Conservation (phyloP, 2,329 filamentous ascomycete species). For the Penicillium palitans region DNA sequence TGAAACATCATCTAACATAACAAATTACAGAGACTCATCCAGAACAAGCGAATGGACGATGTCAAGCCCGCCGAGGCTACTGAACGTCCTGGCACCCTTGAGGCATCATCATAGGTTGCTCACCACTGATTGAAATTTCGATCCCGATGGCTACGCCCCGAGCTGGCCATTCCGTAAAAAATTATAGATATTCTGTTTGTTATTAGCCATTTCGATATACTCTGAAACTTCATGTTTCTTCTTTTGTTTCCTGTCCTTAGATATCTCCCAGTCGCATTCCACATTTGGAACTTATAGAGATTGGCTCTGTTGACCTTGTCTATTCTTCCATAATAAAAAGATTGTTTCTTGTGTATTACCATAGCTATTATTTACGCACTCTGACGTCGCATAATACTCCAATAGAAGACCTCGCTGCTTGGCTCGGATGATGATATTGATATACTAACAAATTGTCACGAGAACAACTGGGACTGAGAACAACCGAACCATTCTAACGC, state of each 20-base stretch:
- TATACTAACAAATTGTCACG: not conserved
- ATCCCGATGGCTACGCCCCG: slow-evolving; percentile 6
- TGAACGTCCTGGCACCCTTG: slow-evolving; percentile 44
- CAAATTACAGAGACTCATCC: slow-evolving; percentile 40
- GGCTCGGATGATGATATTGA: not conserved
- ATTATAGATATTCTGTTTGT: slow-evolving; percentile 23
- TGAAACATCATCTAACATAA: slow-evolving; percentile 18
- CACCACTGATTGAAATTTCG: not conserved
- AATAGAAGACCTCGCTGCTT: not conserved
- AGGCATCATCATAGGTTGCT: slow-evolving; percentile 30
- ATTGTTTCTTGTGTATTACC: not conserved
- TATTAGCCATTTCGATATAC: slow-evolving; percentile 25
- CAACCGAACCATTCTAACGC: too few relatives aligned
- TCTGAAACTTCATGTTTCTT: not conserved
- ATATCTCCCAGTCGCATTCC: not conserved
- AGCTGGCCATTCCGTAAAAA: slow-evolving; percentile 11
- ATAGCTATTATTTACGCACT: not conserved
- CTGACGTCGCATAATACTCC: too few relatives aligned
- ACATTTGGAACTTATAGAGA: not conserved
- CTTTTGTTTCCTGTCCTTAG: slow-evolving; percentile 6
- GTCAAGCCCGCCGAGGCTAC: slow-evolving; percentile 44
- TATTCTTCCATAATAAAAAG: not conserved
- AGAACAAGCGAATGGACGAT: slow-evolving; percentile 44
- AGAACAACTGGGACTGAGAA: not conserved
- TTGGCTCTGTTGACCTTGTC: not conserved